Evolutionary conservation across 148 eudicot species (phyloP).

Genomic region (Polygonum maritimum): DNA sequence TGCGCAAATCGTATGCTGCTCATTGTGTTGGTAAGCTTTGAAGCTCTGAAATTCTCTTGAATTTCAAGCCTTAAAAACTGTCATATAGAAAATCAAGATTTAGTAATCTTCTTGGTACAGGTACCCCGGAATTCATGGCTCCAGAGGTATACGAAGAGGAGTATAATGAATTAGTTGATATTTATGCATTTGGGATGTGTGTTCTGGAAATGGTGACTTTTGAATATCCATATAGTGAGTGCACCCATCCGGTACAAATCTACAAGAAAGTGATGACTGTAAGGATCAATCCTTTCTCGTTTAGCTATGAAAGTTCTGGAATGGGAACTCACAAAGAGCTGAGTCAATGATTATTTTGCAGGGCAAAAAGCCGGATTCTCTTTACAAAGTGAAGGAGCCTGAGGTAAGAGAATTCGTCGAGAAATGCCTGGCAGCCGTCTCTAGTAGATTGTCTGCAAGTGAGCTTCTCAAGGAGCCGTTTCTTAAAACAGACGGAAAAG

Average conservation of each 20-base stretch:
- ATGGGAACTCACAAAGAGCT: constrained; percentile 4
- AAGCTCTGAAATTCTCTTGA: background rate
- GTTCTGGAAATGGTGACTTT: constrained; percentile 31
- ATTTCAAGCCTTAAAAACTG: background rate
- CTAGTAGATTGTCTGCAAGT: constrained; percentile 26
- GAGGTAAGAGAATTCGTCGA: constrained; percentile 27
- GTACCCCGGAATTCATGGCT: constrained; percentile 33
- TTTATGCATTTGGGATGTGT: constrained; percentile 34
- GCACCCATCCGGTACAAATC: constrained; percentile 27
- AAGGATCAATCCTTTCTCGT: constrained; percentile 13
- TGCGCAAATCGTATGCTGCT: constrained; percentile 11
- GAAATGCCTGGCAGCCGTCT: constrained; percentile 30
- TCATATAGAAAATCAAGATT: background rate
- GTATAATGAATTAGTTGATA: constrained; percentile 33
- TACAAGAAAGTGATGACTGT: constrained; percentile 35
- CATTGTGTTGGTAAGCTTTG: constrained; percentile 13
- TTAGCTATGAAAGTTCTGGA: background rate
- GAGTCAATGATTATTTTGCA: constrained; percentile 1
- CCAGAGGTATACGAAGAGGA: constrained; percentile 34
- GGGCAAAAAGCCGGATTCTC: constrained; percentile 35
- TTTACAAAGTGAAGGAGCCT: constrained; percentile 28
- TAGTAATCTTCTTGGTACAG: constrained; percentile 15
- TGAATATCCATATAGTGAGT: constrained; percentile 34
- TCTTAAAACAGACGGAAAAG: constrained; percentile 22
- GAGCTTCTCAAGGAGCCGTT: constrained; percentile 31